Evolutionary conservation across 257 asterid species (phyloP).

Genomic region (Przewalskia tangutica): DNA sequence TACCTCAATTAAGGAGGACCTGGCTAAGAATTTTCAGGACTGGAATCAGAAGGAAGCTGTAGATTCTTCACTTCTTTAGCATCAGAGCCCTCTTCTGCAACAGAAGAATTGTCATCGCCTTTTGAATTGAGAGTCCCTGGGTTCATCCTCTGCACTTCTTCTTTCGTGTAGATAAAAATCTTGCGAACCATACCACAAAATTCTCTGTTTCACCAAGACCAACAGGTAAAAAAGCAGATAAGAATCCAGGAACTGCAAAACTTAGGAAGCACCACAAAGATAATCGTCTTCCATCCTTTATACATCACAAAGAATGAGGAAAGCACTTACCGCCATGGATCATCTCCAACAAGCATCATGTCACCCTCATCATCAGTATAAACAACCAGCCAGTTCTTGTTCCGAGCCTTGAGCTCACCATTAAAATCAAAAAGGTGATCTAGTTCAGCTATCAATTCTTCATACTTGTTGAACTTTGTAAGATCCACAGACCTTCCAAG

Average conservation of each 20-base stretch:
- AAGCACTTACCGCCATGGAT: slow-evolving; percentile 75
- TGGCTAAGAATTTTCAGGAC: slow-evolving; percentile 35
- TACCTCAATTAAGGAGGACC: slow-evolving; percentile 11
- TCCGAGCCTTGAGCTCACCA: slow-evolving; percentile 53
- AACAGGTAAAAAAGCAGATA: background rate
- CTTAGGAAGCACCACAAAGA: background rate
- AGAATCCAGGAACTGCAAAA: background rate
- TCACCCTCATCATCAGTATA: slow-evolving; percentile 79
- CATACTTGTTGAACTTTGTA: slow-evolving; percentile 54
- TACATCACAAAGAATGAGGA: background rate
- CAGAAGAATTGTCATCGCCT: slow-evolving; percentile 58
- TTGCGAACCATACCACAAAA: slow-evolving; percentile 72
- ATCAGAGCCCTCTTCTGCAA: slow-evolving; percentile 49
- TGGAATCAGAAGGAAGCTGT: slow-evolving; percentile 34
- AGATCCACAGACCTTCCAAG: slow-evolving; percentile 81
- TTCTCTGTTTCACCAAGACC: slow-evolving; percentile 35
- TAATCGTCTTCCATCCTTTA: background rate
- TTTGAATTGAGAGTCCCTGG: slow-evolving; percentile 57
- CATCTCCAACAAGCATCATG: slow-evolving; percentile 87
- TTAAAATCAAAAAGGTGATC: slow-evolving; percentile 66
- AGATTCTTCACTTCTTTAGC: slow-evolving; percentile 50
- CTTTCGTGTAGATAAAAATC: slow-evolving; percentile 47
- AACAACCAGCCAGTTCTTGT: slow-evolving; percentile 76
- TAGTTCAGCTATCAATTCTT: slow-evolving; percentile 52
- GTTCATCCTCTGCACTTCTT: slow-evolving; percentile 72